phyloP scores from a whole-genome alignment of 371 early-diverging fungal genomes.

The Mortierella sp. region DNA sequence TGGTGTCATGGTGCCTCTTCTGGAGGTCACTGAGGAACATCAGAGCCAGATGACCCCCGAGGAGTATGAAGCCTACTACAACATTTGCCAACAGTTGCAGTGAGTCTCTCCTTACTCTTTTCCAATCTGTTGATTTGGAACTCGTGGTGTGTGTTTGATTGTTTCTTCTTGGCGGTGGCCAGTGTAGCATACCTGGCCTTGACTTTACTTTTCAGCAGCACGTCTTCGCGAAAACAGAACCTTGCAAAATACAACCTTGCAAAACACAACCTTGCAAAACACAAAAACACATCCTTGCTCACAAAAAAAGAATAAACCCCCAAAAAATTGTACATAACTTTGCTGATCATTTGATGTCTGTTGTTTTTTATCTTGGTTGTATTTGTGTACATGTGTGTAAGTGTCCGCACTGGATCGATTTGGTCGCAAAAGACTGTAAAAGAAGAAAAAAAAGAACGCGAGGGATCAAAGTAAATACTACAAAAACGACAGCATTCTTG shows the following conservation, averaged over 20 bases:
- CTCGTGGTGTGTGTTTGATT: background rate
- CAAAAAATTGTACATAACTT: no score
- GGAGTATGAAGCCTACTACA: constrained; percentile 63
- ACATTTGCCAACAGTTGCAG: constrained; percentile 37
- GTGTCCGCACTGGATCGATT: no score
- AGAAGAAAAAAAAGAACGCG: background rate
- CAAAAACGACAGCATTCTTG: background rate
- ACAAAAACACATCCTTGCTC: background rate
- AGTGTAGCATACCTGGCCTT: background rate
- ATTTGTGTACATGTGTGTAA: background rate
- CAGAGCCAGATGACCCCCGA: constrained; percentile 71
- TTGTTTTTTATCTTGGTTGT: no score
- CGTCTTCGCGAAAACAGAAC: background rate
- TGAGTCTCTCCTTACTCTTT: background rate
- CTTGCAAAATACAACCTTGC: no score
- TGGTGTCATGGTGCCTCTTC: constrained; percentile 66
- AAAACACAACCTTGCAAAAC: no score
- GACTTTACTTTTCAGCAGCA: background rate
- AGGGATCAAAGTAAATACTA: background rate
- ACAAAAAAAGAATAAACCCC: no score
- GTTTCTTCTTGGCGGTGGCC: background rate
- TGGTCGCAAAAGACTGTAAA: background rate
- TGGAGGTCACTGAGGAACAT: constrained; percentile 71
- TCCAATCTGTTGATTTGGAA: background rate
- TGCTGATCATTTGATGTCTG: no score